Base-by-base conservation (phyloP, 208 protist species). In the Naegleria lovaniensis region DNA sequence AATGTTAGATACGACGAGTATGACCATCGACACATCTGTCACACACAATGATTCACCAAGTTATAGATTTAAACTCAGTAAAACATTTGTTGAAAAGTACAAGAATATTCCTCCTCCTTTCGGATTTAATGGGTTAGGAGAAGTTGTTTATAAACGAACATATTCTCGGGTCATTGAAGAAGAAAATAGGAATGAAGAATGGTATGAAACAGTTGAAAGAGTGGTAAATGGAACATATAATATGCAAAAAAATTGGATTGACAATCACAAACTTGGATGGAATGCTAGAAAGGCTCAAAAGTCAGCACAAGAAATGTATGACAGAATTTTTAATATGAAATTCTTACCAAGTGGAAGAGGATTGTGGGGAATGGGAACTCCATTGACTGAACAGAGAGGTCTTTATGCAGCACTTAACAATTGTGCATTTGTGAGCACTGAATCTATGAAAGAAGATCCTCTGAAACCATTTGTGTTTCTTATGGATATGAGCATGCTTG, bases 381-480 rank as follows among this genome's bases (percentile, higher is more conserved):
- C 84, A 15, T 58, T 96, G 3, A 97, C 95, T 11, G 94, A 96
- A 83, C 91, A 96, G 38, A 85, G 91, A 36, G 85, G 88, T 11
- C 90, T 97, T 0, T 96, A 92, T 76, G 95, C 96, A 2, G 94
- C 96, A 22, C 88, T 97, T 0, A 97, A 97, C 90, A 97, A 97
- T 89, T 97, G 95, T 76, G 93, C 94, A 36, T 95, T 95, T 33
- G 94, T 95, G 2, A 67, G 22, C n/a, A 95, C 94, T 6, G 48
- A 90, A 7, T 33, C 55, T 19, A 88, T 94, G 16, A 59, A 85
- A 36, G 39, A 59, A 11, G 75, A 92, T 38, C 88, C 91, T 38
- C 88, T 92, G 55, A 94, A 93, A 41, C 95, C 95, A 0, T 97
- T 97, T 85, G 75, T 83, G 9, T 97, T 97, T 79, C 84, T 97